These are phyloP conservation scores for Thermothelomyces thermophilus DNA, from an alignment of 2,329 filamentous ascomycete genomes.

Conservation along the genomic window DNA sequence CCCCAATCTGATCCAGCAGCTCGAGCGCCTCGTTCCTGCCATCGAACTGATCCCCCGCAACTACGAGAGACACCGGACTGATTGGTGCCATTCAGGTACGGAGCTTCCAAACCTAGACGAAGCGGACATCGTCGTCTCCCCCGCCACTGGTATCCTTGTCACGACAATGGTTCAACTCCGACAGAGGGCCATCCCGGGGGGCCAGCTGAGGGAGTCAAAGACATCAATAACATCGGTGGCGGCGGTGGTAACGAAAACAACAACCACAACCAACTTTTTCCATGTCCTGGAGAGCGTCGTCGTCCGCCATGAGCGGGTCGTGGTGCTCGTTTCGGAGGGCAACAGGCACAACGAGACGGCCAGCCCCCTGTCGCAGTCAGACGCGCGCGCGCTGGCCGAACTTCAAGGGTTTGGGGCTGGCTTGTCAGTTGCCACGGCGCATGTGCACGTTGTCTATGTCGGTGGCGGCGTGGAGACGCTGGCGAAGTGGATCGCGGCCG, in stretches of 20 bases:
- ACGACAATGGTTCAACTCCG: conserved; percentile 66
- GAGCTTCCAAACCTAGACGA: conserved; percentile 43
- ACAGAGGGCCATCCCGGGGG: conserved; percentile 58
- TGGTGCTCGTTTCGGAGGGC: conserved; percentile 60
- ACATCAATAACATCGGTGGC: conserved; percentile 20
- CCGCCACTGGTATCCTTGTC: conserved; percentile 60
- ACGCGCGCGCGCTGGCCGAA: conserved; percentile 40
- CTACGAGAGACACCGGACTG: conserved; percentile 23
- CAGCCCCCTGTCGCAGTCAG: conserved; percentile 34
- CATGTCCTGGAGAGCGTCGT: conserved; percentile 49
- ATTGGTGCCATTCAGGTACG: conserved; percentile 23
- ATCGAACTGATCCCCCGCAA: conserved; percentile 28
- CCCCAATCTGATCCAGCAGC: conserved; percentile 6
- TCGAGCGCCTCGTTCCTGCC: conserved; percentile 23
- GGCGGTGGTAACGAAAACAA: conserved; percentile 27
- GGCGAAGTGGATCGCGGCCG: conserved; percentile 47
- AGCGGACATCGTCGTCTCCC: conserved; percentile 68
- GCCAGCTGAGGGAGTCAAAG: conserved; percentile 29
- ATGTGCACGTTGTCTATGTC: conserved; percentile 40
- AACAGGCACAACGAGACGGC: conserved; percentile 38
- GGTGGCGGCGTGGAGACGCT: conserved; percentile 45
- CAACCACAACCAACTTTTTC: conserved; percentile 38
- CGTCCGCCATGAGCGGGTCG: conserved; percentile 57
- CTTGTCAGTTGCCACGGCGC: conserved; percentile 28
- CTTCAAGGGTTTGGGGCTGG: conserved; percentile 44